phyloP scores from a whole-genome alignment of 768 basidiomycete species.

The Strobilomyces confusus region DNA sequence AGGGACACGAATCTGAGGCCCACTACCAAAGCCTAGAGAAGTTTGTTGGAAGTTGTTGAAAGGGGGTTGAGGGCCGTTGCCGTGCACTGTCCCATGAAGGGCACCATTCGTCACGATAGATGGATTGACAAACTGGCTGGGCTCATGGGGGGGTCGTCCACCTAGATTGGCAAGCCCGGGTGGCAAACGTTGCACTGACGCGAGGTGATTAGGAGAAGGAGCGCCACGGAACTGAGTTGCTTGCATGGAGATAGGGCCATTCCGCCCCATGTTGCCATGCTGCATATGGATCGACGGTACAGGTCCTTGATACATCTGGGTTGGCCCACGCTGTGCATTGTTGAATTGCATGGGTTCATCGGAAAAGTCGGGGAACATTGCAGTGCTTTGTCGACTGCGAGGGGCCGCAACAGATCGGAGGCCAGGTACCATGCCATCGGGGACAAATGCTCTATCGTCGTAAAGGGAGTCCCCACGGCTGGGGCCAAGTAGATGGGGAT shows the following conservation, averaged over 20 bases:
- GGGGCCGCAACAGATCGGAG: constrained; percentile 64
- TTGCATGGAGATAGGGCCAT: constrained; percentile 52
- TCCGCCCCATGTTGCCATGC: constrained; percentile 47
- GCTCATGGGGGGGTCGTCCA: constrained; percentile 76
- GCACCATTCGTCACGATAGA: constrained; percentile 43
- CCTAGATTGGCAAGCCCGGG: constrained; percentile 81
- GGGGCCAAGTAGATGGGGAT: constrained; percentile 37
- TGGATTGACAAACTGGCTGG: constrained; percentile 51
- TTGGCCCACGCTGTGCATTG: constrained; percentile 51
- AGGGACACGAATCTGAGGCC: constrained; percentile 47
- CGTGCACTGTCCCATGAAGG: constrained; percentile 44
- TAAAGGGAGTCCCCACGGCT: constrained; percentile 63
- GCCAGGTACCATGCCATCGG: constrained; percentile 84
- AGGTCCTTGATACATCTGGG: constrained; percentile 54
- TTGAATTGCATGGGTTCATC: constrained; percentile 66
- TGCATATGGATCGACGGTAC: constrained; percentile 48
- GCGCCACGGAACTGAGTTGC: constrained; percentile 65
- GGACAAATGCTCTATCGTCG: constrained; percentile 75
- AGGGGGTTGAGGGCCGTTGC: constrained; percentile 43
- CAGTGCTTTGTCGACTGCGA: constrained; percentile 52
- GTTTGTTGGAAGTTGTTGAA: constrained; percentile 53
- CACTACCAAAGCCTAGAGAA: constrained; percentile 42
- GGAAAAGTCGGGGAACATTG: constrained; percentile 52
- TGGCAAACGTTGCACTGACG: constrained; percentile 60
- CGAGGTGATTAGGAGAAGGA: constrained; percentile 56